Base-by-base conservation (phyloP, 148 eudicot species). In the Beta vulgaris region DNA sequence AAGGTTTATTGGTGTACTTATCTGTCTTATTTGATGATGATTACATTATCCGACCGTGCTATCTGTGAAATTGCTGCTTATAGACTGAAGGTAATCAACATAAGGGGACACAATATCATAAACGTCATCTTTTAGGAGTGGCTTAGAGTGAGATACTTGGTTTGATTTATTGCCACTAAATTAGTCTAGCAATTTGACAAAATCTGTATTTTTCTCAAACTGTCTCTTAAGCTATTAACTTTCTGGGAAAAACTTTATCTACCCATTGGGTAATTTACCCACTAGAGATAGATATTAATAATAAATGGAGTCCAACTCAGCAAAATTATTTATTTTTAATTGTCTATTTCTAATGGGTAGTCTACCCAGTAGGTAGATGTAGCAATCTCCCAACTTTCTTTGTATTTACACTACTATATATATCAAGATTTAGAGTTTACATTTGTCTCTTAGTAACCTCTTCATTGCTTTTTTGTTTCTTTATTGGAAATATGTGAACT, bases 131-230 rank as follows among this genome's bases (percentile, higher is more conserved):
- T 58, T 16, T 48, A 65, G 70, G 37, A 65, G 77, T 65, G 77
- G 77, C 26, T 62, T 75, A 49, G 68, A 65, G 48, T 75, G 49
- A 64, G 71, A 62, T 75, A 65, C 77, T 75, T 75, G 77, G 62
- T 75, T 68, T 37, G 15, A 14, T 51, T 75, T 51, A 37, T 63
- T 75, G 48, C 77, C 77, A 65, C 63, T 25, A 62, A 25, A 75
- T 64, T 64, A 48, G 31, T 64, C 43, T 15, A 16, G 12, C 25
- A 34, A n/a, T 51, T 71, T 66, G 46, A 61, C 69, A 43, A 58
- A 73, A 73, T 55, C 7, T 60, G 1, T 40, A 37, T 21, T 65
- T 66, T 8, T 13, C 15, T 59, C 32, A 29, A 12, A 39, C 65
- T n/a, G 15, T 59, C 4, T 53, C 28, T n/a, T n/a, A n/a, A n/a